Percentiles rank a stretch among this genome's conserved stretches.
Evolutionary conservation across 768 basidiomycete species (phyloP).

Genomic region (Boletus edulis): DNA sequence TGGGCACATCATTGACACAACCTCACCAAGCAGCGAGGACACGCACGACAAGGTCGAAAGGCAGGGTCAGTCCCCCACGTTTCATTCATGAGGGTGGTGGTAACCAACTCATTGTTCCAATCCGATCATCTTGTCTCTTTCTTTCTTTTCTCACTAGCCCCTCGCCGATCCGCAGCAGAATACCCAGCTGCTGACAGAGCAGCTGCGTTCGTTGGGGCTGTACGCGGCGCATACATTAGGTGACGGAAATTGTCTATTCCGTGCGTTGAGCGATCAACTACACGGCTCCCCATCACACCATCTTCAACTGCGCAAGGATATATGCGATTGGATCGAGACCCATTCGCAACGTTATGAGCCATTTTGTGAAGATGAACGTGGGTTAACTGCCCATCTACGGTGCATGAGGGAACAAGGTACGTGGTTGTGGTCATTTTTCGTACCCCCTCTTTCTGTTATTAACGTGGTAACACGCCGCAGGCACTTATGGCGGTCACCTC

Average conservation of each 20-base stretch:
- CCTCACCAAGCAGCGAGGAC: slow-evolving; percentile 44
- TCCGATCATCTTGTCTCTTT: slow-evolving; percentile 10
- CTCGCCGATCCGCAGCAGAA: slow-evolving; percentile 61
- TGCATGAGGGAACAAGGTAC: slow-evolving; percentile 79
- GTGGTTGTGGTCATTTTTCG: slow-evolving; percentile 17
- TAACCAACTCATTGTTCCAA: slow-evolving; percentile 16
- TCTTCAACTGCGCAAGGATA: slow-evolving; percentile 61
- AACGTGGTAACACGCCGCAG: slow-evolving; percentile 35
- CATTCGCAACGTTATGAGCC: slow-evolving; percentile 76
- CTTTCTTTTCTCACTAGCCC: slow-evolving; percentile 28
- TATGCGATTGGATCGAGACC: slow-evolving; percentile 78
- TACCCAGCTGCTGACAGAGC: slow-evolving; percentile 62
- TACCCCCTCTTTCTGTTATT: slow-evolving; percentile 10
- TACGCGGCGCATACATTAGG: slow-evolving; percentile 87
- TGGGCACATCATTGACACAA: slow-evolving; percentile 24
- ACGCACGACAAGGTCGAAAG: slow-evolving; percentile 58
- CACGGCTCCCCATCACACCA: slow-evolving; percentile 74
- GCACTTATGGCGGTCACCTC: slow-evolving; percentile 90
- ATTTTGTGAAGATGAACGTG: slow-evolving; percentile 86
- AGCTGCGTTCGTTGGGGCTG: slow-evolving; percentile 75
- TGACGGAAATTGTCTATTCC: slow-evolving; percentile 93
- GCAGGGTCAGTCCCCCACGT: slow-evolving; percentile 45
- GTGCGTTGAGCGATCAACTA: slow-evolving; percentile 85
- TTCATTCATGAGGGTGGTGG: slow-evolving; percentile 14
- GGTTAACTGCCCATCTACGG: slow-evolving; percentile 65